Evolutionary conservation across 192 early-diverging fungal species (phyloP), one percentile per base, ranked within the genome.

Genomic region (Jimgerdemannia lactiflua): DNA sequence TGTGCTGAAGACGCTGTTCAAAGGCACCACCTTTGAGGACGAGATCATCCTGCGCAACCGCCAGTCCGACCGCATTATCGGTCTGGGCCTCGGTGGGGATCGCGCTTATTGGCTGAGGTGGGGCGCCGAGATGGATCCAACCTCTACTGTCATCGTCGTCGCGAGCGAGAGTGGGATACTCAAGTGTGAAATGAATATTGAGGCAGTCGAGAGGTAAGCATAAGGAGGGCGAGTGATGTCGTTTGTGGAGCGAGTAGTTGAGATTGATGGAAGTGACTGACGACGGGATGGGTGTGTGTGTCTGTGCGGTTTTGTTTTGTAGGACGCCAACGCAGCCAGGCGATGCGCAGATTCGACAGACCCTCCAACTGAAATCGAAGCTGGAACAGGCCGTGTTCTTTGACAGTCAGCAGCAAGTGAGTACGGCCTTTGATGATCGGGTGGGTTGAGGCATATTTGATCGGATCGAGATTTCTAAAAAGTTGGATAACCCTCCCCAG

Each of bases 351-450:
- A 39, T 77, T 18, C 49, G 42, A 20, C 41, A 3, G 39, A 71
- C 39, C 4, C 70, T 54, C 7, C 76, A 78, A 41, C 42, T 82
- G 64, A 69, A 78, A 67, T 77, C 80, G 17, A 82, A 82, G 41
- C 29, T 82, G 65, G 80, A 82, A 64, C 80, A 82, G 42, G 80
- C 77, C 0, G 80, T 82, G 3, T 82, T 78, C 41, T 82, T 76
- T 39, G 72, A 77, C 3, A 71, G 65, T 18, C 77, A 82, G 71
- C 72, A 74, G 42, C 70, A 18, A 17, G 70, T 72, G 59, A 74
- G 8, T 74, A 20, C 18, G 49, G 11, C 20, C 6, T 42, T 64
- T 9, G 29, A 54, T 0, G 1, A 17, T 71, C 18, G 4, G 18
- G n/a, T 43, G 18, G 4, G 9, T 17, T n/a, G 1, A 18, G 20